Percentiles rank a stretch among this genome's conserved stretches.
Conservation (phyloP, 140 eudicot genomes). For the Anethum foeniculum region DNA sequence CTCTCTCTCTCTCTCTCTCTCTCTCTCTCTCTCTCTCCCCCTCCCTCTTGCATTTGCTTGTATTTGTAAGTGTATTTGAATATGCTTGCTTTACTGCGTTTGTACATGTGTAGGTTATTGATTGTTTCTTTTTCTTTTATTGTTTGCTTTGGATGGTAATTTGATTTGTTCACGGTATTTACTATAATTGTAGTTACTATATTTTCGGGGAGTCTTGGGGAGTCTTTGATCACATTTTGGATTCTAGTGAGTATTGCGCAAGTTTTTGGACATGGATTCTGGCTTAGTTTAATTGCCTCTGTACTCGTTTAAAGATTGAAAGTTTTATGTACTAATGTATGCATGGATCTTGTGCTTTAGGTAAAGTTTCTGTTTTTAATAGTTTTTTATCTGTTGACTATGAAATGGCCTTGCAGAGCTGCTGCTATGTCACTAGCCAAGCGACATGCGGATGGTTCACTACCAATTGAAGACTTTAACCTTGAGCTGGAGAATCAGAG, state of each 20-base stretch:
- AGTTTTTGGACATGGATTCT: neutral
- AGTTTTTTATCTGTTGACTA: constrained; percentile 2
- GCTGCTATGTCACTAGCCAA: constrained; percentile 77
- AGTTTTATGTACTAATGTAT: neutral
- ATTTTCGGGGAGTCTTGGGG: neutral
- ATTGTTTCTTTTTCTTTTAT: neutral
- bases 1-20: constrained; percentile 1
- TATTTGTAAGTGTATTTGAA: neutral
- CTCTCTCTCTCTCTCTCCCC: too few species aligned
- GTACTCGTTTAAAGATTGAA: neutral
- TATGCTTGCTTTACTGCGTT: neutral
- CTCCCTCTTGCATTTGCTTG: neutral
- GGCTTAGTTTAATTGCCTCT: neutral
- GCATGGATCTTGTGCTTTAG: neutral
- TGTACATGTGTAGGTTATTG: neutral
- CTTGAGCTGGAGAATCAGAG: constrained; percentile 89
- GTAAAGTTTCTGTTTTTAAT: neutral
- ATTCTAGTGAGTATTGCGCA: neutral
- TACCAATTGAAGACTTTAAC: constrained; percentile 81
- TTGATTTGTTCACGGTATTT: neutral
- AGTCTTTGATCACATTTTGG: neutral
- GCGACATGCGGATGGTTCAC: constrained; percentile 81
- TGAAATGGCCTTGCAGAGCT: constrained; percentile 39
- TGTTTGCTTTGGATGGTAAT: neutral
- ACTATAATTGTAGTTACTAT: neutral